Conservation (phyloP, 495 filamentous ascomycete species). For the Penicillium odoratum region DNA sequence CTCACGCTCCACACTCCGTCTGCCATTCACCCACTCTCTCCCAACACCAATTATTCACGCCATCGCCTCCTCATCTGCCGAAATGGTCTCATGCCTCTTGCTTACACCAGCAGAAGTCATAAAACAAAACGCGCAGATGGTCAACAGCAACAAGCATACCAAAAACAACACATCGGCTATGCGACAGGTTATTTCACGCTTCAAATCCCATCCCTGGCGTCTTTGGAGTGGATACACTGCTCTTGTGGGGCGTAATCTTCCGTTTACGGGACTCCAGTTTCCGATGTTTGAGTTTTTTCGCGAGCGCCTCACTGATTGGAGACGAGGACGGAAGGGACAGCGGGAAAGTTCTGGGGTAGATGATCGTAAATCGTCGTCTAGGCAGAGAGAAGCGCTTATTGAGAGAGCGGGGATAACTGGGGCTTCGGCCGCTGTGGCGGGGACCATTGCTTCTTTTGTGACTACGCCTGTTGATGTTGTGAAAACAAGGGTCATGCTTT, state of each 20-base stretch:
- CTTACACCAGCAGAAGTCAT: slow-evolving; percentile 88
- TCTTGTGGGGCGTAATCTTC: slow-evolving; percentile 76
- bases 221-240: slow-evolving; percentile 81
- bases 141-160: slow-evolving; percentile 19
- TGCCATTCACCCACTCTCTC: slow-evolving; percentile 39
- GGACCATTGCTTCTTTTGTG: slow-evolving; percentile 64
- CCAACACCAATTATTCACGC: slow-evolving; percentile 67
- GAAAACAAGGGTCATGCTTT: slow-evolving; percentile 76
- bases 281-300: slow-evolving; percentile 77
- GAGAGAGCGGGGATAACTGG: slow-evolving; percentile 67
- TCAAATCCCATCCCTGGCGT: slow-evolving; percentile 55
- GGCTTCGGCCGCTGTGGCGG: slow-evolving; percentile 65
- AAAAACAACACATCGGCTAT: slow-evolving; percentile 33
- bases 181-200: slow-evolving; percentile 53
- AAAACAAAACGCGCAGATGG: slow-evolving; percentile 90
- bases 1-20: slow-evolving; percentile 18
- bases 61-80: slow-evolving; percentile 69
- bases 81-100: slow-evolving; percentile 80
- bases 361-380: background rate
- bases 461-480: slow-evolving; percentile 85
- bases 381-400: slow-evolving; percentile 18
- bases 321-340: slow-evolving; percentile 22
- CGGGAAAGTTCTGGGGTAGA: no score
- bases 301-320: slow-evolving; percentile 37
- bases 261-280: slow-evolving; percentile 85